Base-by-base conservation (phyloP, 345 rosid species). In the Populus davidiana region DNA sequence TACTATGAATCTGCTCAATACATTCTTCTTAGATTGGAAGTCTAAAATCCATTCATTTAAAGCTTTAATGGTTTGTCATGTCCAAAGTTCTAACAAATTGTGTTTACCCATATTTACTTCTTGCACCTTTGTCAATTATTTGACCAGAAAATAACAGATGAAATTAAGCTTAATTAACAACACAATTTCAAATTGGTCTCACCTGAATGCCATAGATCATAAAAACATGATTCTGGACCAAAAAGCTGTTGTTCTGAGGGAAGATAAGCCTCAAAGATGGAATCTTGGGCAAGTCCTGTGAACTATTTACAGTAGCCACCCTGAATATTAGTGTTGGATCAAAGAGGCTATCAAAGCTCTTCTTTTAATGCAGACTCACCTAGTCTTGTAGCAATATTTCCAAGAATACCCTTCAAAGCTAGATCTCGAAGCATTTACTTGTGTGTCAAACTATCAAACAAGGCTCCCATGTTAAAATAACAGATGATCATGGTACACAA, bases 321-420 rank as follows among this genome's bases (percentile, higher is more conserved):
- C 49, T 44, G n/a, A 69, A 67, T 50, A 44, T 63, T 36, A 76
- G 70, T n/a, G 52, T 20, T 6, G 13, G 35, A 56, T 33, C 14
- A 73, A 49, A 27, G 31, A 79, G 66, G 25, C 6, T 31, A 13
- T 61, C 70, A 44, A 67, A 72, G 59, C 68, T 49, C 79, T 71
- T 49, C 47, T 9, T 35, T 23, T 63, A 56, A 44, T 72, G 79
- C 67, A 77, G 62, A 78, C 44, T 81, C 62, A 94, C 98, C 97
- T 89, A 81, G 93, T 67, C 82, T 88, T 88, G 79, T 92, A 94
- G 89, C 97, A 94, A 81, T 87, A 88, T 64, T 89, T 85, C 93
- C 91, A 94, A 12, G 92, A 89, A 70, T 65, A 84, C 78, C 73
- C 93, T 72, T 87, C 76, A 72, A 83, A 73, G 69, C 84, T 89